These are phyloP conservation scores for Leishmania tarentolae DNA, from an alignment of 208 protist genomes.

Conservation along the genomic window DNA sequence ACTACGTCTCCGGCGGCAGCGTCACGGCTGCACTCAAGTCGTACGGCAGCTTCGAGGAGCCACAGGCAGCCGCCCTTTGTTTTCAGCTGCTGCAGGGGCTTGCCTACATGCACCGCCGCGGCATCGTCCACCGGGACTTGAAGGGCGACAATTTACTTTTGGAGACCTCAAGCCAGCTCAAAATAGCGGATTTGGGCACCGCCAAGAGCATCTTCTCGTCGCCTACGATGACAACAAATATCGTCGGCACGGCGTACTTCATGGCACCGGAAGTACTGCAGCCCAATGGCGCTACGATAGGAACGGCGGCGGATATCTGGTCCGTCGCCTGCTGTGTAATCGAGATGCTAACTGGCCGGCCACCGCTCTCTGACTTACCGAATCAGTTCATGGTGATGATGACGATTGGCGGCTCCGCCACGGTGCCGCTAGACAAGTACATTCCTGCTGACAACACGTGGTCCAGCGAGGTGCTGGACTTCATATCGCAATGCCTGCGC, in stretches of 20 bases:
- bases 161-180: slow-evolving; percentile 68
- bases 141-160: slow-evolving; percentile 93
- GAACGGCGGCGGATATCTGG: slow-evolving; percentile 85
- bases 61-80: slow-evolving; percentile 69
- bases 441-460: slow-evolving; percentile 62
- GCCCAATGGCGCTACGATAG: slow-evolving; percentile 18
- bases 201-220: slow-evolving; percentile 46
- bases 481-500: slow-evolving; percentile 67
- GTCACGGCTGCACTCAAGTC: slow-evolving; percentile 76
- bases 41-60: slow-evolving; percentile 82
- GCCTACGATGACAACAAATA: slow-evolving; percentile 32
- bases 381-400: slow-evolving; percentile 87
- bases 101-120: slow-evolving; percentile 78
- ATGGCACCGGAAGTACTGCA: slow-evolving; percentile 91
- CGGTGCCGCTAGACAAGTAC: slow-evolving; percentile 55
- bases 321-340: slow-evolving; percentile 91
- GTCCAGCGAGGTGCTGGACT: slow-evolving; percentile 54
- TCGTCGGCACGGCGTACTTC: slow-evolving; percentile 90
- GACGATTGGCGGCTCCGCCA: slow-evolving; percentile 56
- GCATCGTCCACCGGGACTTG: slow-evolving; percentile 91
- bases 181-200: slow-evolving; percentile 88
- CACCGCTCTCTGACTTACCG: slow-evolving; percentile 61
- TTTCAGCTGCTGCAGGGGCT: slow-evolving; percentile 86
- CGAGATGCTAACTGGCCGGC: slow-evolving; percentile 85
- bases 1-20: slow-evolving; percentile 91